phyloP scores from a whole-genome alignment of 129 eudicot genomes.

The Deinandra increscens region DNA sequence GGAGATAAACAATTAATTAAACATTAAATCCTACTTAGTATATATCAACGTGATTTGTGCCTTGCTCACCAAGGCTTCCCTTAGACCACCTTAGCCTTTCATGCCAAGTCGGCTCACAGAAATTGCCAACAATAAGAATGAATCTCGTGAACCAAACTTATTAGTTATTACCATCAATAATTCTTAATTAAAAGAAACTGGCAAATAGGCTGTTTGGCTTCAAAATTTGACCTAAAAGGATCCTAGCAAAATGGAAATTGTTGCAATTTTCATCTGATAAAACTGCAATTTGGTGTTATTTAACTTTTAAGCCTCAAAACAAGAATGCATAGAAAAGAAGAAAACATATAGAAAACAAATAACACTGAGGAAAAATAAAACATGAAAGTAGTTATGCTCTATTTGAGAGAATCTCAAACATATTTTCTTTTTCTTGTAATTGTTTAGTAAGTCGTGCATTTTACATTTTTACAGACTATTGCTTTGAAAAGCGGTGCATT shows the following conservation, averaged over 20 bases:
- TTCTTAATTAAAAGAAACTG: not conserved
- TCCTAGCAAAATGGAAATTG: not conserved
- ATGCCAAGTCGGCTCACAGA: too few relatives aligned
- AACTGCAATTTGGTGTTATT: slow-evolving; percentile 5
- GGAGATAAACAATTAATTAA: too few relatives aligned
- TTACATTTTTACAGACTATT: slow-evolving; percentile 65
- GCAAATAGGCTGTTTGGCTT: slow-evolving; percentile 2
- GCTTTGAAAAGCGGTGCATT: slow-evolving; percentile 83
- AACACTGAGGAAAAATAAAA: not conserved
- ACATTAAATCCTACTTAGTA: too few relatives aligned
- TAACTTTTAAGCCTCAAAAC: not conserved
- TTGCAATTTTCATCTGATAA: not conserved
- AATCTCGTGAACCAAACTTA: slow-evolving; percentile 3
- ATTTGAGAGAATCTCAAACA: not conserved
- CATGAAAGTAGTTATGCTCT: not conserved
- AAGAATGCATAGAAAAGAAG: slow-evolving; percentile 10
- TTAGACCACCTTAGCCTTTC: too few relatives aligned
- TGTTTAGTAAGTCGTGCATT: slow-evolving; percentile 6
- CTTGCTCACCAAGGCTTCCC: too few relatives aligned
- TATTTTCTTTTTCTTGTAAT: not conserved
- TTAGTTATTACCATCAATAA: not conserved
- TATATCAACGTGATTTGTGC: too few relatives aligned
- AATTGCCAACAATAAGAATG: not conserved
- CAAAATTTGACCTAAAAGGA: slow-evolving; percentile 6
- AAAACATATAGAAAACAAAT: not conserved